Conservation (phyloP, 495 filamentous ascomycete genomes). For the Aspergillus carlsbadensis region DNA sequence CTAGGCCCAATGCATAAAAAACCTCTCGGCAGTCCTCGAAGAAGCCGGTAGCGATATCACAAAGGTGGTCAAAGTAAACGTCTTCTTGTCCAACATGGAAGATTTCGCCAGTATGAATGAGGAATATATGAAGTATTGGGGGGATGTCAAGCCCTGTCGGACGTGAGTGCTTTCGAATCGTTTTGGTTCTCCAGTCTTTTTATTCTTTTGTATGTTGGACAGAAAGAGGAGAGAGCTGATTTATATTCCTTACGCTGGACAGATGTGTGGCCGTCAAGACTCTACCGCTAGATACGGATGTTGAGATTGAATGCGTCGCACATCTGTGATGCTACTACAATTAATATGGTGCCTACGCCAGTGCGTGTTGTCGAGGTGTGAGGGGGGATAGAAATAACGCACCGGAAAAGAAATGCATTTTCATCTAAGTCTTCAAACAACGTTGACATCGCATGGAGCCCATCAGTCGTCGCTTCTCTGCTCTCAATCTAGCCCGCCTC, state of each 20-base stretch:
- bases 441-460: no score
- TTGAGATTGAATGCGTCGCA: constrained; percentile 73
- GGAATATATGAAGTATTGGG: constrained; percentile 57
- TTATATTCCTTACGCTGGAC: background rate
- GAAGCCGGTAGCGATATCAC: constrained; percentile 60
- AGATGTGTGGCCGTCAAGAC: constrained; percentile 66
- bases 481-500: background rate
- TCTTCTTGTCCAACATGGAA: constrained; percentile 69
- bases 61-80: constrained; percentile 69
- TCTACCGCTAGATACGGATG: constrained; percentile 63
- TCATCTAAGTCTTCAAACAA: no score
- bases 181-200: background rate
- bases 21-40: constrained; percentile 63
- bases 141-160: constrained; percentile 57
- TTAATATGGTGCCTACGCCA: background rate
- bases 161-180: constrained; percentile 36
- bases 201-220: background rate
- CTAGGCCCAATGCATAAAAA: constrained; percentile 55
- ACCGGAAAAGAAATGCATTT: background rate
- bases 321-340: constrained; percentile 24
- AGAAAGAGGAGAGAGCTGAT: background rate
- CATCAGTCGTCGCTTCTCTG: no score
- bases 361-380: no score
- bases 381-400: background rate
- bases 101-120: constrained; percentile 67